These are phyloP conservation scores for Apiotrichum sp. DNA, from an alignment of 1,284 basidiomycete species.

Conservation along the genomic window DNA sequence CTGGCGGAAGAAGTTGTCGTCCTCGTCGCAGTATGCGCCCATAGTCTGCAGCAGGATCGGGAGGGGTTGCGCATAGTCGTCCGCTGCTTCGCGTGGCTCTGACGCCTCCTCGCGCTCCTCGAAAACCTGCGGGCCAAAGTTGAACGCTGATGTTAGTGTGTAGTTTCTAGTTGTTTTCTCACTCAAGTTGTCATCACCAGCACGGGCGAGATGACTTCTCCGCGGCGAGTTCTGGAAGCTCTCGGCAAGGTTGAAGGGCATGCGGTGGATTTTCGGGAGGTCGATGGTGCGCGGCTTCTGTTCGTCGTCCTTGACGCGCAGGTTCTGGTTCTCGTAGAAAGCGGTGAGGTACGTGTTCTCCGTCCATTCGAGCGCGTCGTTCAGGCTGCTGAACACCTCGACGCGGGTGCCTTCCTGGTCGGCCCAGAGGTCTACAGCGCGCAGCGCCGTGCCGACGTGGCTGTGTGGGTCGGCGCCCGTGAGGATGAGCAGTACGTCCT, in stretches of 20 bases:
- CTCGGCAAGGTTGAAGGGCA: slow-evolving; percentile 50
- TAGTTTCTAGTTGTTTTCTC: neutral
- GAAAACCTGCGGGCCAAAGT: neutral
- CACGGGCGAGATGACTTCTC: slow-evolving; percentile 65
- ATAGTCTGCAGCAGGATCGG: slow-evolving; percentile 64
- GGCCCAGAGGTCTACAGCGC: slow-evolving; percentile 67
- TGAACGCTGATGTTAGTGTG: neutral
- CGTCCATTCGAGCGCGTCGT: slow-evolving; percentile 93
- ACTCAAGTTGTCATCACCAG: slow-evolving; percentile 53
- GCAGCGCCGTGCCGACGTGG: slow-evolving; percentile 62
- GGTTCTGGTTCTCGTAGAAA: slow-evolving; percentile 41
- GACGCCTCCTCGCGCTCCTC: slow-evolving; percentile 11
- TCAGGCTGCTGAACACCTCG: slow-evolving; percentile 76
- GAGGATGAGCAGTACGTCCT: slow-evolving; percentile 76
- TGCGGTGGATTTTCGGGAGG: slow-evolving; percentile 37
- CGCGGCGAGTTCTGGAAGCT: slow-evolving; percentile 69
- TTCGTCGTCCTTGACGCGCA: slow-evolving; percentile 15
- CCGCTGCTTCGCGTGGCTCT: slow-evolving; percentile 2
- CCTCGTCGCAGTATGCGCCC: slow-evolving; percentile 54
- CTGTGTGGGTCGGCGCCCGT: slow-evolving; percentile 70
- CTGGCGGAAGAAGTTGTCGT: slow-evolving; percentile 45
- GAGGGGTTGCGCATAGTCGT: slow-evolving; percentile 40
- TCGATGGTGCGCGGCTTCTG: slow-evolving; percentile 24
- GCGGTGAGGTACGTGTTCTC: slow-evolving; percentile 71
- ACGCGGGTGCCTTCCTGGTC: slow-evolving; percentile 59